These are phyloP conservation scores for Globisporangium irregulare DNA, from an alignment of 352 stramenopile genomes.

Conservation along the genomic window DNA sequence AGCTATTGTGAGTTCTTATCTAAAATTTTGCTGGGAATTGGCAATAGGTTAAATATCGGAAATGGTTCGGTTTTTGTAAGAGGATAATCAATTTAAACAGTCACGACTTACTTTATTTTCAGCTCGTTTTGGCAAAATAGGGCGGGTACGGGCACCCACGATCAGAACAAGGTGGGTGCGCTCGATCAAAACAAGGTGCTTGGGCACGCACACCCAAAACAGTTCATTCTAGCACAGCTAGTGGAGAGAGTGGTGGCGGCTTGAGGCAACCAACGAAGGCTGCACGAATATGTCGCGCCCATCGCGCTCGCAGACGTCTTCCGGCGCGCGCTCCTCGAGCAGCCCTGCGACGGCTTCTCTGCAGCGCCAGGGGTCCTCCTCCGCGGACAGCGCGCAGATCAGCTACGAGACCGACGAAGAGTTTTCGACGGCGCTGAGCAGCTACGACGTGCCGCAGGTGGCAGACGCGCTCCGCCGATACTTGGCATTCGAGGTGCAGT, in stretches of 20 bases:
- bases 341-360: neutral
- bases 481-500: constrained; percentile 66
- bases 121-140: no score
- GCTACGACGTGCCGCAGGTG: constrained; percentile 62
- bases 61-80: no score
- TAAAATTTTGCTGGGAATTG: no score
- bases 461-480: constrained; percentile 65
- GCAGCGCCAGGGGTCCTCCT: constrained; percentile 19
- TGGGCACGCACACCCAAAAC: no score
- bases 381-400: constrained; percentile 16
- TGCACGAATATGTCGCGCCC: constrained; percentile 1
- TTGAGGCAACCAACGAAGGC: neutral
- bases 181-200: no score
- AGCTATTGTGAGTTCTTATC: no score
- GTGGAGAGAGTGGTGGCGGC: neutral
- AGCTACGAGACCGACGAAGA: constrained; percentile 71
- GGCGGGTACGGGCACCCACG: no score
- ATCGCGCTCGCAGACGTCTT: constrained; percentile 15
- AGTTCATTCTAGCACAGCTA: no score
- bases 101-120: no score
- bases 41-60: no score
- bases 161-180: no score
- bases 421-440: constrained; percentile 58
- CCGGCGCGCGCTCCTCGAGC: neutral
- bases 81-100: no score